phyloP scores from a whole-genome alignment of 2,329 filamentous ascomycete species.

The Pseudopyricularia cyperi region DNA sequence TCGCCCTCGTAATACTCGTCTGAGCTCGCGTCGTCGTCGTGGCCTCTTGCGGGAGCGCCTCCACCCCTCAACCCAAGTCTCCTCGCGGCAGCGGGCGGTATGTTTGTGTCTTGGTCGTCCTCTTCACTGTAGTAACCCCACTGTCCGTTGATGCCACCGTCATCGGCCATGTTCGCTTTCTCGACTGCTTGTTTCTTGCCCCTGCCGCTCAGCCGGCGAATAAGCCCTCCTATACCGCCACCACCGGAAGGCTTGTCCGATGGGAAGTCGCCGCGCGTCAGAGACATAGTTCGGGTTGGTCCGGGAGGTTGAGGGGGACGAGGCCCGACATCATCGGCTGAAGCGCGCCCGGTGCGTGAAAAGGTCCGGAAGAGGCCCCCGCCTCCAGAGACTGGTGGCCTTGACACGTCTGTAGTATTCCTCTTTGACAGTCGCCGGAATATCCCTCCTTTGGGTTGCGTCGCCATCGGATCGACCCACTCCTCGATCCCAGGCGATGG shows the following conservation, averaged over 20 bases:
- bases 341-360: conserved; percentile 21
- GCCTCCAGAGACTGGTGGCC: conserved; percentile 33
- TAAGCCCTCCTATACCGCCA: conserved; percentile 12
- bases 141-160: conserved; percentile 42
- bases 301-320: conserved; percentile 13
- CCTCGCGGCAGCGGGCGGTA: not conserved
- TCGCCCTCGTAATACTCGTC: conserved; percentile 42
- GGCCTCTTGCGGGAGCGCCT: not conserved
- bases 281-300: conserved; percentile 3
- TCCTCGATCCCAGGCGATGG: conserved; percentile 45
- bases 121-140: conserved; percentile 33
- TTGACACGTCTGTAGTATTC: conserved; percentile 25
- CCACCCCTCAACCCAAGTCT: conserved; percentile 1
- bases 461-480: conserved; percentile 6
- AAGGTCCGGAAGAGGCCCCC: conserved; percentile 33
- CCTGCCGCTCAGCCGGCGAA: conserved; percentile 25
- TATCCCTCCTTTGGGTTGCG: conserved; percentile 22
- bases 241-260: not conserved
- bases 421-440: conserved; percentile 31
- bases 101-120: not conserved
- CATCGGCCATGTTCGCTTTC: conserved; percentile 17
- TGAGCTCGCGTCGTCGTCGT: conserved; percentile 8
- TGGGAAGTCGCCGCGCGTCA: conserved; percentile 1
- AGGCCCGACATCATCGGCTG: conserved; percentile 13
- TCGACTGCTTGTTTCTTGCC: conserved; percentile 17